Evolutionary conservation across 805 yeast genomes (phyloP).

Genomic region (Diddensiella caesifluorescens): DNA sequence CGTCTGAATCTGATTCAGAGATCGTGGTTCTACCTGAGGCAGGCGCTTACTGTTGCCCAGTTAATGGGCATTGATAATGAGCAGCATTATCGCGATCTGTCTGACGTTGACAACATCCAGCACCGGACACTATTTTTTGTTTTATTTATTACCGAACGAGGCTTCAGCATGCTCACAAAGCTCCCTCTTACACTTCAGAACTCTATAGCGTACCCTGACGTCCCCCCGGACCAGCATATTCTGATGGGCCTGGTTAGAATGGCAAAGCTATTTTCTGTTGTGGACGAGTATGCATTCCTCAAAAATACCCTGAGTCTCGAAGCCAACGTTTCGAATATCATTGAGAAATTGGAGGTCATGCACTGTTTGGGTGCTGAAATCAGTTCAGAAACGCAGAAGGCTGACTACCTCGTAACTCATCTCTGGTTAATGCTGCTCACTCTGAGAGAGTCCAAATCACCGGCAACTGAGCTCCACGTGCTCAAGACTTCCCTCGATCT

Average conservation of each 20-base stretch:
- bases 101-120: constrained; percentile 2
- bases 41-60: constrained; percentile 17
- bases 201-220: constrained; percentile 11
- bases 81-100: constrained; percentile 7
- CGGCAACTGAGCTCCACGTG: neutral
- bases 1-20: constrained; percentile 3
- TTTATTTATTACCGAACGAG: constrained; percentile 15
- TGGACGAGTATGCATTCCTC: constrained; percentile 8
- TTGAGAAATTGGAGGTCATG: constrained; percentile 3
- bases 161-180: constrained; percentile 11
- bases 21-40: constrained; percentile 13
- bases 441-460: neutral
- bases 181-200: constrained; percentile 14
- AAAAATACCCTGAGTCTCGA: neutral
- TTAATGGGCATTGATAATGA: constrained; percentile 14
- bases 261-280: constrained; percentile 15
- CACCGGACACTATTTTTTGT: constrained; percentile 13
- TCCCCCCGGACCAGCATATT: constrained; percentile 5
- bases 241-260: constrained; percentile 8
- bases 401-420: constrained; percentile 16
- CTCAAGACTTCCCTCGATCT: constrained; percentile 2
- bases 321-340: neutral
- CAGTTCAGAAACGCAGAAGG: constrained; percentile 12
- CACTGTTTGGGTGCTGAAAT: neutral
- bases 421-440: constrained; percentile 14